These are phyloP conservation scores for Ophioceras dolichostomum DNA, from an alignment of 2,329 filamentous ascomycete genomes.

Conservation along the genomic window DNA sequence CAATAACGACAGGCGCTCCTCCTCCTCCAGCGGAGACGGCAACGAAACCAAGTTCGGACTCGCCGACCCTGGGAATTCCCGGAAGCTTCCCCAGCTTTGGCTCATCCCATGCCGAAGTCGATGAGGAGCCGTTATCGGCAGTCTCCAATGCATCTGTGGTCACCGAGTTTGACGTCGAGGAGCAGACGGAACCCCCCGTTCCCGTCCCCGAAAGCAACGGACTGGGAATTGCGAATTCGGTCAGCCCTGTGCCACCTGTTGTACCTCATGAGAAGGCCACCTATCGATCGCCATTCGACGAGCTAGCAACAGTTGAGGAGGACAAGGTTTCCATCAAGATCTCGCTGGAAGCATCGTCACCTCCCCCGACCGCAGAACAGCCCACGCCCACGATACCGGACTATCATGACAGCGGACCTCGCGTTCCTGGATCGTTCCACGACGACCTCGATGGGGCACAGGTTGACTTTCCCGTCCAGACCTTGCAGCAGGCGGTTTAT, in stretches of 20 bases:
- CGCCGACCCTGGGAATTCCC: constrained; percentile 55
- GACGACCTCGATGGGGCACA: constrained; percentile 11
- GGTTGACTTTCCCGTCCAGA: too few species aligned
- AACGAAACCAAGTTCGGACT: constrained; percentile 28
- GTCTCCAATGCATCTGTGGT: constrained; percentile 46
- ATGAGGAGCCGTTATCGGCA: constrained; percentile 43
- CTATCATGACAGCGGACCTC: too few species aligned
- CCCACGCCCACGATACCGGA: too few species aligned
- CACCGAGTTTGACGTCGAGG: constrained; percentile 64
- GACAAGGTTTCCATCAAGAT: constrained; percentile 27
- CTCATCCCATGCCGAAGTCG: constrained; percentile 19
- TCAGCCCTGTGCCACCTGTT: neutral
- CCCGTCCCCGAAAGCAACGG: neutral
- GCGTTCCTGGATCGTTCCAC: constrained; percentile 18
- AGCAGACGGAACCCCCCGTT: constrained; percentile 43
- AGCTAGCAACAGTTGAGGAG: constrained; percentile 21
- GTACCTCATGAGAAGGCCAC: constrained; percentile 20
- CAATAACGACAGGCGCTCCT: neutral
- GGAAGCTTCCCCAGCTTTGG: constrained; percentile 42
- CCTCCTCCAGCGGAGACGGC: constrained; percentile 2
- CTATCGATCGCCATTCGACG: constrained; percentile 39
- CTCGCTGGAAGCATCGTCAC: constrained; percentile 22
- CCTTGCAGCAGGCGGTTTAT: too few species aligned
- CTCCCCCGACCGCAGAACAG: too few species aligned
- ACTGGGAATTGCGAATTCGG: too few species aligned